Evolutionary conservation across 2,329 filamentous ascomycete genomes (phyloP).

Genomic region (Decorospora gaudefroyi): DNA sequence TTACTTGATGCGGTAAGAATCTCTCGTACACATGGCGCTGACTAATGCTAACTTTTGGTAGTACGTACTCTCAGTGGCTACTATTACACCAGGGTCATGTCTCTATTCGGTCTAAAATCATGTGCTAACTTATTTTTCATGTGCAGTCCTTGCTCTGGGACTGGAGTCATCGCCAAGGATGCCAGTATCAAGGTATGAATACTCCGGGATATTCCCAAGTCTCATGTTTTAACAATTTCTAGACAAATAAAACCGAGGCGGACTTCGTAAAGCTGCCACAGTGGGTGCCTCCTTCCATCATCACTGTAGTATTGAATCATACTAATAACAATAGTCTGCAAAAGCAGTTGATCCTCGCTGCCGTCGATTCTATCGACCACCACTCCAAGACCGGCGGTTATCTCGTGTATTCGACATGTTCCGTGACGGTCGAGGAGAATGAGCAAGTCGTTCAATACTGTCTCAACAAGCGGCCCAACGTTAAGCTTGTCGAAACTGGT

Average conservation of each 20-base stretch:
- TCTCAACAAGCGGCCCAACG: slow-evolving; percentile 86
- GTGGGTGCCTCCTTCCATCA: no score
- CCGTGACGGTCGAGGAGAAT: slow-evolving; percentile 90
- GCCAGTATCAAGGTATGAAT: slow-evolving; percentile 73
- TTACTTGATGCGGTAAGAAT: slow-evolving; percentile 93
- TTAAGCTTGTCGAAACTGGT: slow-evolving; percentile 89
- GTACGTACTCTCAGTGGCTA: no score
- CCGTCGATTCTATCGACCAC: slow-evolving; percentile 93
- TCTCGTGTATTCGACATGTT: slow-evolving; percentile 96
- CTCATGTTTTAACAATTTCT: no score
- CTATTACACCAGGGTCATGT: no score
- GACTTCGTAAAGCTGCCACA: slow-evolving; percentile 95
- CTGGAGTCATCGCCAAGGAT: slow-evolving; percentile 97
- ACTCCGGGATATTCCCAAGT: no score
- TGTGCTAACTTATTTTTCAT: no score
- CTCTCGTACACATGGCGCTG: no score
- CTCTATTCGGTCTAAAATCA: no score
- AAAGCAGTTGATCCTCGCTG: no score
- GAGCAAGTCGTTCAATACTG: slow-evolving; percentile 94
- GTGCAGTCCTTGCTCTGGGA: slow-evolving; percentile 94
- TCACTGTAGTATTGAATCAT: no score
- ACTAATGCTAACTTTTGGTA: no score
- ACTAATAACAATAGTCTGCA: no score
- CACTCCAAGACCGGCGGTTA: slow-evolving; percentile 90
- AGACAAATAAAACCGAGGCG: slow-evolving; percentile 84